Conservation (phyloP, 495 filamentous ascomycete genomes). For the Penicillium herquei region DNA sequence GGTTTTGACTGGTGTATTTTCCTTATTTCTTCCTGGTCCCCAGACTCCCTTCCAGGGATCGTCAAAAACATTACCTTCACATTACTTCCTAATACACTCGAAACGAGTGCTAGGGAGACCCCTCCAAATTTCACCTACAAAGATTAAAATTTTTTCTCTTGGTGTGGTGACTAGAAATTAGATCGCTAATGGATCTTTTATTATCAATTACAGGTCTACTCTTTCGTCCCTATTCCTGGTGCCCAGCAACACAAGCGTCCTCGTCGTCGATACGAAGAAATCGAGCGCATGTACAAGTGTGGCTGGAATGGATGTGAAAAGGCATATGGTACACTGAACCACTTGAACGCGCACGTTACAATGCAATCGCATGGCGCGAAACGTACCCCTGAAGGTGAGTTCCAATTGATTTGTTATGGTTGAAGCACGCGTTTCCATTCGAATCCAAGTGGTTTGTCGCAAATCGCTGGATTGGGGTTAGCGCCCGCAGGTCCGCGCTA, state of each 20-base stretch:
- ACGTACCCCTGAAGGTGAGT: conserved; percentile 92
- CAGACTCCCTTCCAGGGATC: conserved; percentile 24
- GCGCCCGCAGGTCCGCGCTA: conserved; percentile 36
- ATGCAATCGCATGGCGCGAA: conserved; percentile 96
- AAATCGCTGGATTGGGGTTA: conserved; percentile 36
- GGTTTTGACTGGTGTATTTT: conserved; percentile 8
- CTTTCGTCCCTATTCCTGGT: conserved; percentile 96
- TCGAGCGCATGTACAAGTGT: conserved; percentile 99
- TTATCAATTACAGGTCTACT: conserved; percentile 74
- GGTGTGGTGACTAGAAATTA: conserved; percentile 2
- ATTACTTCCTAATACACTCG: neutral
- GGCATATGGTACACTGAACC: conserved; percentile 94
- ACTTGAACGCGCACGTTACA: conserved; percentile 94
- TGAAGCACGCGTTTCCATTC: neutral
- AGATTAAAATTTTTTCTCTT: conserved; percentile 8
- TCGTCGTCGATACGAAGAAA: conserved; percentile 92
- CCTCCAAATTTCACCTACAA: neutral
- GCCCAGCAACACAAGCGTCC: conserved; percentile 97
- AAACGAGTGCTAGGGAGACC: neutral
- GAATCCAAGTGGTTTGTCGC: conserved; percentile 22
- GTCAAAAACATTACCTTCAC: conserved; percentile 31
- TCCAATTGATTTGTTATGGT: conserved; percentile 9
- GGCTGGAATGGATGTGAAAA: conserved; percentile 98
- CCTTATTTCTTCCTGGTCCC: neutral
- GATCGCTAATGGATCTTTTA: neutral